phyloP scores from a whole-genome alignment of 1,284 basidiomycete genomes.

The Mrakiaceae sp. region DNA sequence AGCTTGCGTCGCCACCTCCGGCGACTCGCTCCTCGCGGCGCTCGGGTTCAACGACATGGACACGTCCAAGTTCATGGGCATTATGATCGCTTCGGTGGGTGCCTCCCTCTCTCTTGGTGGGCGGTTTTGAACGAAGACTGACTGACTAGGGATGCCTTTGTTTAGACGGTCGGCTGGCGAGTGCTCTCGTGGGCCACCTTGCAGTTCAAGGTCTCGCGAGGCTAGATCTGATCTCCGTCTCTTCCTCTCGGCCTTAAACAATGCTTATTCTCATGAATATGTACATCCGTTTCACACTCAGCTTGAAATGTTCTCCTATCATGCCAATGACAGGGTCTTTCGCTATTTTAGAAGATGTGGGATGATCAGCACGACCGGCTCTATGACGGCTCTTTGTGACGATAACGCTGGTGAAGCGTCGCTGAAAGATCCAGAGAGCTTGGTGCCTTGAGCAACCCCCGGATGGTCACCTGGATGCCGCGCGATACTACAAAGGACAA shows the following conservation, averaged over 20 bases:
- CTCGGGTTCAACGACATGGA: conserved; percentile 31
- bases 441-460: too few relatives aligned
- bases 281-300: too few relatives aligned
- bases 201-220: not conserved
- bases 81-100: conserved; percentile 28
- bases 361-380: too few relatives aligned
- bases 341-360: too few relatives aligned
- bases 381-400: too few relatives aligned
- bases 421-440: too few relatives aligned
- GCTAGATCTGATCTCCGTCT: not conserved
- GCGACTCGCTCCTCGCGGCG: conserved; percentile 23
- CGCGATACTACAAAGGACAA: too few relatives aligned
- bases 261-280: too few relatives aligned
- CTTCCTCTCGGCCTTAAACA: not conserved
- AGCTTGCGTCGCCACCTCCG: conserved; percentile 8
- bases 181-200: conserved; percentile 8
- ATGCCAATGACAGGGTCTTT: too few relatives aligned
- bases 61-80: conserved; percentile 32
- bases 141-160: not conserved
- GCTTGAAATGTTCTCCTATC: too few relatives aligned
- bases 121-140: not conserved
- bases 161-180: conserved; percentile 8
- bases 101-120: not conserved
- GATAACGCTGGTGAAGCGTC: too few relatives aligned
- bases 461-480: too few relatives aligned